A percentile compares a stretch with the other conserved stretches of the same genome.
Conservation (phyloP, 805 yeast species). For the Metschnikowia vanudenii region DNA sequence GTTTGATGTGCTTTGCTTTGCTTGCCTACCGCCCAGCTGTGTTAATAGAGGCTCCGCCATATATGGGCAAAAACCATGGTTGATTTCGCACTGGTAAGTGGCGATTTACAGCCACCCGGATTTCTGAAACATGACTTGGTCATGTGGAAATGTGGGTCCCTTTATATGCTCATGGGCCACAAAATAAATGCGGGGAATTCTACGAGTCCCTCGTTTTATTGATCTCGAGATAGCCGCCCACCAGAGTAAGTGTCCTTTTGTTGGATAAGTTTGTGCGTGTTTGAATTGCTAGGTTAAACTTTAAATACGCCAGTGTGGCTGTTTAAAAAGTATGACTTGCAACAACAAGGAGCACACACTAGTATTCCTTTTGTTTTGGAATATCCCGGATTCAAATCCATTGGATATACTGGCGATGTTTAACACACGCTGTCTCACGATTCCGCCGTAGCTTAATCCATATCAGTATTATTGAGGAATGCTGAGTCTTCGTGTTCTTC, state of each 20-base stretch:
- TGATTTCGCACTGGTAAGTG: constrained; percentile 5
- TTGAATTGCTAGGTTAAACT: too few relatives aligned
- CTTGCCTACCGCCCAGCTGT: constrained; percentile 1
- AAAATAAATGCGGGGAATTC: constrained; percentile 1
- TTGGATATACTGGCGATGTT: too few relatives aligned
- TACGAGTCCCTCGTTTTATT: background rate
- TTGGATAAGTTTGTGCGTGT: too few relatives aligned
- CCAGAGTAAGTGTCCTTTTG: too few relatives aligned
- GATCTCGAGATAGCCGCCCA: background rate
- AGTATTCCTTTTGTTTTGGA: too few relatives aligned
- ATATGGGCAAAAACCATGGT: background rate
- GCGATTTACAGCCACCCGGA: constrained; percentile 10
- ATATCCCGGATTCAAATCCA: too few relatives aligned
- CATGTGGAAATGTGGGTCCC: constrained; percentile 1
- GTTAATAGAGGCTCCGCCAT: background rate
- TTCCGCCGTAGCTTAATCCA: background rate
- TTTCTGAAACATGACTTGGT: constrained; percentile 3
- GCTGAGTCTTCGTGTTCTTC: constrained; percentile 4
- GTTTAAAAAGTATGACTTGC: too few relatives aligned
- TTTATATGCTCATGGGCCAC: background rate
- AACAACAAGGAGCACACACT: too few relatives aligned
- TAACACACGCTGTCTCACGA: too few relatives aligned
- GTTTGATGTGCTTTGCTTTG: too few relatives aligned
- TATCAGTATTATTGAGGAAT: background rate
- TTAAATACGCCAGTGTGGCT: too few relatives aligned